phyloP scores from a whole-genome alignment of 106 monocot species.

The Triglochin maritima region DNA sequence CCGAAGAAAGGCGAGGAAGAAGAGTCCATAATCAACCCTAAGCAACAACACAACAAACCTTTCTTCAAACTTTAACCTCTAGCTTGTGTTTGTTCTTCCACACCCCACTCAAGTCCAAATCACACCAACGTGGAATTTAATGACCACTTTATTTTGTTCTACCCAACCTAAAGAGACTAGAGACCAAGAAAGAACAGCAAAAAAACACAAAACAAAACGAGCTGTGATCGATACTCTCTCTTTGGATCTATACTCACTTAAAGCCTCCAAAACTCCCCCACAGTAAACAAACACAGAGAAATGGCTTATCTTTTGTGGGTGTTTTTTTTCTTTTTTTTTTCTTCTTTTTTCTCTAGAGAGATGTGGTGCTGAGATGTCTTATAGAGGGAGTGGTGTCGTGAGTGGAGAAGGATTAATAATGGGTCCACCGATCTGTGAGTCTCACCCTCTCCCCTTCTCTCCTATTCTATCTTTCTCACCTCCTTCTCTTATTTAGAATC shows the following conservation, averaged over 20 bases:
- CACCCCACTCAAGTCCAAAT: too few species aligned
- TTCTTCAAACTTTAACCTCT: too few species aligned
- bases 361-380: background rate
- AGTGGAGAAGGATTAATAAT: conserved; percentile 15
- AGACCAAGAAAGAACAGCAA: conserved; percentile 6
- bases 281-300: background rate
- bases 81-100: too few species aligned
- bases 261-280: conserved; percentile 26
- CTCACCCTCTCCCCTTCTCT: conserved; percentile 12
- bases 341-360: background rate
- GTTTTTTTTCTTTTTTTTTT: too few species aligned
- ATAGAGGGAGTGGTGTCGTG: conserved; percentile 41
- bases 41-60: too few species aligned
- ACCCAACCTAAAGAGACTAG: background rate
- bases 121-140: conserved; percentile 7
- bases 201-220: background rate
- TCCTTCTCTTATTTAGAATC: conserved; percentile 18
- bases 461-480: background rate
- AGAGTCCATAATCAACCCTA: background rate
- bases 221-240: background rate
- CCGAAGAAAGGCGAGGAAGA: conserved; percentile 3
- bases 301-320: too few species aligned
- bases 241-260: conserved; percentile 10
- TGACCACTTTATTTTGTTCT: conserved; percentile 7
- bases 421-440: conserved; percentile 46